phyloP scores from a whole-genome alignment of 306 rosid species.

The Ormosia emarginata region DNA sequence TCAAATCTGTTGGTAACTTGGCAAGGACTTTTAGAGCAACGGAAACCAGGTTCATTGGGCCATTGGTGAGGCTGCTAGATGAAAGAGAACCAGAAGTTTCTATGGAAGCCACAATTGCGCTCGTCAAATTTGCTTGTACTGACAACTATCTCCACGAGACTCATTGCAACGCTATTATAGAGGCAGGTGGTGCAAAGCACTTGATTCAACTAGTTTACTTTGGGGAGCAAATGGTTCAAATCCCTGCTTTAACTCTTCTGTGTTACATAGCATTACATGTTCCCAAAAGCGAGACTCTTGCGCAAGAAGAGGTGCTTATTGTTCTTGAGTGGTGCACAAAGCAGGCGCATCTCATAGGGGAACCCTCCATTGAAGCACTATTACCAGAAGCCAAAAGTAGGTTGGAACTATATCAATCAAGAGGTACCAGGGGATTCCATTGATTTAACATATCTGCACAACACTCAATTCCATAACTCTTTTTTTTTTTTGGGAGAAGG shows the following conservation, averaged over 20 bases:
- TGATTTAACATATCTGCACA: slow-evolving; percentile 22
- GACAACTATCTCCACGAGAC: slow-evolving; percentile 66
- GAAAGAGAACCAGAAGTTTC: slow-evolving; percentile 41
- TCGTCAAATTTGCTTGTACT: slow-evolving; percentile 58
- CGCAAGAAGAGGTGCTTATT: slow-evolving; percentile 69
- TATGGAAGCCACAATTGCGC: slow-evolving; percentile 50
- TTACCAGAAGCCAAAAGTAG: slow-evolving; percentile 79
- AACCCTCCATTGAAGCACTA: slow-evolving; percentile 24
- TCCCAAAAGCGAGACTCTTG: slow-evolving; percentile 70
- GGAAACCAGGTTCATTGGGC: slow-evolving; percentile 48
- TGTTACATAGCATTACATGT: slow-evolving; percentile 63
- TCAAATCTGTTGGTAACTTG: slow-evolving; percentile 51
- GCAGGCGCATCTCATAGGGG: slow-evolving; percentile 46
- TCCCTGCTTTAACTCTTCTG: slow-evolving; percentile 48
- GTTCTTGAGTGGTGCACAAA: slow-evolving; percentile 77
- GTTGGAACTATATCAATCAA: slow-evolving; percentile 77
- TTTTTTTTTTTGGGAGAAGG: not conserved
- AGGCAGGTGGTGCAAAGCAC: slow-evolving; percentile 66
- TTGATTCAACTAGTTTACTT: slow-evolving; percentile 65
- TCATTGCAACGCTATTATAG: slow-evolving; percentile 76
- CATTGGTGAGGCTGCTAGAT: slow-evolving; percentile 56
- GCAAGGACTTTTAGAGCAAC: slow-evolving; percentile 66
- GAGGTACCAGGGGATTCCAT: slow-evolving; percentile 69
- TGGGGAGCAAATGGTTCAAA: slow-evolving; percentile 60
- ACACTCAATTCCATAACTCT: not conserved